These are phyloP conservation scores for Tagetes erecta DNA, from an alignment of 129 eudicot species.

Conservation along the genomic window DNA sequence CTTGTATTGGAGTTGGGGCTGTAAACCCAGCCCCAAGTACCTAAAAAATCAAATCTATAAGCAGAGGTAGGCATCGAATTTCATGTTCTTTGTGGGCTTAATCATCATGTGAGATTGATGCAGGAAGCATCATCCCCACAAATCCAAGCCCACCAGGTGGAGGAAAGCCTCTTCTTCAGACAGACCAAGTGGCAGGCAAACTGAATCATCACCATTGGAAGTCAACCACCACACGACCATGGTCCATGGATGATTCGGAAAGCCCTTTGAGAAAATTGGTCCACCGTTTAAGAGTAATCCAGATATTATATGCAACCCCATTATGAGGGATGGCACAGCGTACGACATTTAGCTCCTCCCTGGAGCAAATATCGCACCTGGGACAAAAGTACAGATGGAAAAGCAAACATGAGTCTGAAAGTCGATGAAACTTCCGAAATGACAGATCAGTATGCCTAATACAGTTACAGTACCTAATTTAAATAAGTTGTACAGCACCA, in stretches of 20 bases:
- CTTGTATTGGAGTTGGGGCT: constrained; percentile 95
- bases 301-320: constrained; percentile 56
- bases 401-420: constrained; percentile 58
- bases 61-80: constrained; percentile 44
- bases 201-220: constrained; percentile 76
- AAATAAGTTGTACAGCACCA: constrained; percentile 24
- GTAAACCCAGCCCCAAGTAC: constrained; percentile 80
- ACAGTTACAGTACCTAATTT: constrained; percentile 28
- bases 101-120: constrained; percentile 38
- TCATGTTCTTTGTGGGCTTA: constrained; percentile 33
- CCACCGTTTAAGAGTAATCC: constrained; percentile 76
- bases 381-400: constrained; percentile 63
- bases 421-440: constrained; percentile 54
- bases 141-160: constrained; percentile 56
- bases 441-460: constrained; percentile 32
- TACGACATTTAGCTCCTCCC: constrained; percentile 99
- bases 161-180: constrained; percentile 75
- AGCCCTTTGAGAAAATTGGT: constrained; percentile 48
- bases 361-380: constrained; percentile 99
- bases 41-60: constrained; percentile 58
- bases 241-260: constrained; percentile 80
- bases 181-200: constrained; percentile 78
- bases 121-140: constrained; percentile 66
- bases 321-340: constrained; percentile 68
- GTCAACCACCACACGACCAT: constrained; percentile 60